Base-by-base conservation (phyloP, 176 grass and related monocot species). In the Paspalum vaginatum region DNA sequence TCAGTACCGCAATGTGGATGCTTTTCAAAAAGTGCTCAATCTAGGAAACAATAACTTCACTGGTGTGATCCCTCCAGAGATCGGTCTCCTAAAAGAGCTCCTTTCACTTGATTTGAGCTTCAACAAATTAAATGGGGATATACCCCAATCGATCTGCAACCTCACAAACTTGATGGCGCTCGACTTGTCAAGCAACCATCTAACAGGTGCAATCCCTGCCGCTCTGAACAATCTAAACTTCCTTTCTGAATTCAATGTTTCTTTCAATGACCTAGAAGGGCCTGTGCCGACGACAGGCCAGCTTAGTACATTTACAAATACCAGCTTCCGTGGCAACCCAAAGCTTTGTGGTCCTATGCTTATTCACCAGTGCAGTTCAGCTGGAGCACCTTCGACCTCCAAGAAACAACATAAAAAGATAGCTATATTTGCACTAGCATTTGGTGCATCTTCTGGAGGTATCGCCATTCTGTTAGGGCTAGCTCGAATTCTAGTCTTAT, bases 241-340 rank as follows among this genome's bases (percentile, higher is more conserved):
- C 61, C 81, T 84, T 56, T 53, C 81, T 5, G 16, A 1, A 4
- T 84, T 84, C 50, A 84, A 61, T 0, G 1, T 76, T 72, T 66
- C 84, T 0, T 5, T 4, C 77, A 86, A 86, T 9, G 4, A 73
- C 11, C 27, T 86, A 1, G 55, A 86, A 49, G 84, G 84, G 4
- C 55, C 68, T 10, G 12, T 86, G 6, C 84, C 84, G 48, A 37
- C 26, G 0, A 7, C 8, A 43, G 59, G 21, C 5, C 85, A 82
- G 15, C 14, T 87, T 18, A 38, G 55, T 14, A 87, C 85, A 13
- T 87, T 87, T 42, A 1, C 4, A 0, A 65, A 9, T 66, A 48
- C 85, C 37, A 82, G 85, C 11, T 87, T 81, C 1, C 37, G 39
- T 45, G 77, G 85, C 0, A 87, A 87, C 1, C 58, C 77, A 21